A percentile compares a stretch with the other conserved stretches of the same genome.
These are phyloP conservation scores for Shiraia sp. DNA, from an alignment of 2,329 filamentous ascomycete genomes.

Conservation along the genomic window DNA sequence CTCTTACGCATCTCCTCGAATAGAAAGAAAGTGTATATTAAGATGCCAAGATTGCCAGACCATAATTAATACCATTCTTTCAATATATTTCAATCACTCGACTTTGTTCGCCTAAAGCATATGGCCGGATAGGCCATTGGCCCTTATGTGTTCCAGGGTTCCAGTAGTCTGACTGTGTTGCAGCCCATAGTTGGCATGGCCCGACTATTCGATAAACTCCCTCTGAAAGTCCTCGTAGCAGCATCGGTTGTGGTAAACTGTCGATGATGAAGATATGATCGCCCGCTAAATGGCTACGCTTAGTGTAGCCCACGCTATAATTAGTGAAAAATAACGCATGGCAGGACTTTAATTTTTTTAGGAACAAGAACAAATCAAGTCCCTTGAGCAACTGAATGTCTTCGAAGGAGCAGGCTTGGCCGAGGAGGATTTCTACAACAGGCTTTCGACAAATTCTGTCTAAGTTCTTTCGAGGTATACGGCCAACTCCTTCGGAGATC, in stretches of 20 bases:
- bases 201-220: background rate
- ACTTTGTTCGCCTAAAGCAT: background rate
- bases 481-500: no score
- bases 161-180: background rate
- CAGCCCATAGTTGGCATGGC: conserved; percentile 1
- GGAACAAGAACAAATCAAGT: no score
- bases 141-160: background rate
- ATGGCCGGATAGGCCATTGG: background rate
- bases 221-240: background rate
- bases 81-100: background rate
- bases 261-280: background rate
- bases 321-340: no score
- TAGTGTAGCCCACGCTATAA: conserved; percentile 1
- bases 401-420: no score
- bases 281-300: background rate
- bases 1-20: no score
- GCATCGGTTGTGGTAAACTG: background rate
- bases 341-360: no score
- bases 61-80: background rate
- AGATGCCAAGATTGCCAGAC: background rate
- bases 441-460: no score
- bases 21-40: no score
- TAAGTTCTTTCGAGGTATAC: no score
- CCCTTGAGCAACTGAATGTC: no score
- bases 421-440: no score